phyloP scores from a whole-genome alignment of 176 grass and related monocot species.

The Lolium perenne region DNA sequence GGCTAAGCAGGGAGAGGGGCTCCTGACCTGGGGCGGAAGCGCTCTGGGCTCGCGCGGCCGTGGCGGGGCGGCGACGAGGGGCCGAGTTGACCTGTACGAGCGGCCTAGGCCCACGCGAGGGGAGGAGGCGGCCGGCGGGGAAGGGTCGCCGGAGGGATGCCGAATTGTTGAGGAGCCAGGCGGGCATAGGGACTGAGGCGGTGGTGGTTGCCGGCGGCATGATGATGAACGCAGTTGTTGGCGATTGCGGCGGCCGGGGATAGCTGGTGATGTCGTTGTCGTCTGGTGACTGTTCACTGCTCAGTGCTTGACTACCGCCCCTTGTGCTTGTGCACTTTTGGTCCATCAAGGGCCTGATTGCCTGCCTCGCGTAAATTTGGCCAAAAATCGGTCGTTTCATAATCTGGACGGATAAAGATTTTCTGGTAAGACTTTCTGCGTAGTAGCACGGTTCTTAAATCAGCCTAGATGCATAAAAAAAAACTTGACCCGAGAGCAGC shows the following conservation, averaged over 20 bases:
- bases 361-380: too few relatives aligned
- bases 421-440: too few relatives aligned
- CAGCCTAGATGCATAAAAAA: too few relatives aligned
- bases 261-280: background rate
- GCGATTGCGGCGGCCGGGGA: background rate
- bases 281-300: background rate
- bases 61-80: conserved; percentile 17
- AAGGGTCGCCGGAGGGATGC: background rate
- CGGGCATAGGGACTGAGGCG: background rate
- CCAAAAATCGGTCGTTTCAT: too few relatives aligned
- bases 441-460: too few relatives aligned
- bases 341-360: too few relatives aligned
- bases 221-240: background rate
- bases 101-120: background rate
- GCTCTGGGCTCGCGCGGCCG: conserved; percentile 32
- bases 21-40: conserved; percentile 35
- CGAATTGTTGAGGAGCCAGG: background rate
- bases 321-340: too few relatives aligned
- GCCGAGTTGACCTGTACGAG: background rate
- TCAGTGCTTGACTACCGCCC: too few relatives aligned
- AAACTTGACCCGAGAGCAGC: too few relatives aligned
- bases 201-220: conserved; percentile 39
- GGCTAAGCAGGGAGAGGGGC: background rate
- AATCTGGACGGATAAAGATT: too few relatives aligned
- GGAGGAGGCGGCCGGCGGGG: background rate